Evolutionary conservation across 2,329 filamentous ascomycete genomes (phyloP), one percentile per base, ranked within the genome.

Genomic region (Fusarium sp.): DNA sequence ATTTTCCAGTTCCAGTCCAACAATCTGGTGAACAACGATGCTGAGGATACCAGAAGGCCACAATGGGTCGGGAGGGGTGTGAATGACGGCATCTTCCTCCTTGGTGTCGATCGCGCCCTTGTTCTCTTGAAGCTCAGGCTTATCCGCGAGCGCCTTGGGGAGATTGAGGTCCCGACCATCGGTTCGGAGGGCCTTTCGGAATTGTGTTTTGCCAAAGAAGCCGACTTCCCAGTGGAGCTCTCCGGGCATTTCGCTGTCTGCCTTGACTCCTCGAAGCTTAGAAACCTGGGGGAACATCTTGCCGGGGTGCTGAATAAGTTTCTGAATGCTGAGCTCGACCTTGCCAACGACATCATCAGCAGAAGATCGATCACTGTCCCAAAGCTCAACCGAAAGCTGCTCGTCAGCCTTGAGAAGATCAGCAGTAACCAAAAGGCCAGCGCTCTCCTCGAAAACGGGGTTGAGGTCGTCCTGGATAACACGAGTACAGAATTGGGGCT

Each of bases 311-410:
- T 97, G 93, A 65, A 98, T 97, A 84, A 99, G 91, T 80, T 98
- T 94, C 77, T 97, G 94, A 79, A 99, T 94, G 39, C 94, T 95
- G 7, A 98, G 84, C 79, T 98, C 95, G 23, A 98, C 90, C 81
- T 98, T 98, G 60, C 96, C 96, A 19, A 98, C 94, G 49, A 98
- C 93, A 76, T 98, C 96, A 78, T 98, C 96, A 2, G 95, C 94
- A 15, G 94, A 96, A 44, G 93, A 94, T 49, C 95, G 89, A 80
- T 98, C 96, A 56, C 94, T 97, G 81, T 98, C 96, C 96, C 96
- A 98, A 2, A 98, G 88, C 80, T 98, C 95, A 72, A 98, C 91
- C 15, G 94, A 95, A 8, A 98, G 87, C 78, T 96, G 94, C 83
- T 99, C 96, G 72, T 98, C 92, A 0, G 93, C 95, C 82, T 96